Percentiles rank a stretch among this genome's conserved stretches.
phyloP scores from a whole-genome alignment of 345 rosid species.

The Salix arbutifolia region DNA sequence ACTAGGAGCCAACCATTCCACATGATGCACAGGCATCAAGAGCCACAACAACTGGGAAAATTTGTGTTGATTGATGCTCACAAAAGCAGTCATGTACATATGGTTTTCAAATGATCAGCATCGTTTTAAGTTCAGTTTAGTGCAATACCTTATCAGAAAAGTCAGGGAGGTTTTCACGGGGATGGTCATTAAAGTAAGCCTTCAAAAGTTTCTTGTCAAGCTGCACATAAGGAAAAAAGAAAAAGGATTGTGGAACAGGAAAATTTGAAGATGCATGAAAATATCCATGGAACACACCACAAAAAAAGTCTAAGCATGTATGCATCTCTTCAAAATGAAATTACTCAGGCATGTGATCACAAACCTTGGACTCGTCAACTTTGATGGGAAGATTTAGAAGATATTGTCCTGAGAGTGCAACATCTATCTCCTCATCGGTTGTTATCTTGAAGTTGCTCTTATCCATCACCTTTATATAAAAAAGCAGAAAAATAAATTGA shows the following conservation, averaged over 20 bases:
- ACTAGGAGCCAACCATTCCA: background rate
- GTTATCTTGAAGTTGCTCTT: slow-evolving; percentile 90
- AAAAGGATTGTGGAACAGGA: background rate
- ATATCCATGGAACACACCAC: background rate
- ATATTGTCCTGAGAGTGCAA: slow-evolving; percentile 87
- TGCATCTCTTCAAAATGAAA: background rate
- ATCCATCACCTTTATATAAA: slow-evolving; percentile 62
- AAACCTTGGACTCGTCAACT: slow-evolving; percentile 90
- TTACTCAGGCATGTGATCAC: background rate
- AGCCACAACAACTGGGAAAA: background rate
- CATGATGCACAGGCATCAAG: background rate
- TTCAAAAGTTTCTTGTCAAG: slow-evolving; percentile 78
- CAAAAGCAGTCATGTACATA: background rate
- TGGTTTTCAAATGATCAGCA: background rate
- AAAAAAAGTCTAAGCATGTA: background rate
- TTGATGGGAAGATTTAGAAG: slow-evolving; percentile 84
- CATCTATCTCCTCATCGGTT: slow-evolving; percentile 75
- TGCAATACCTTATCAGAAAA: slow-evolving; percentile 74
- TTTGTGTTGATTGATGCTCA: background rate
- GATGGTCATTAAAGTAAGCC: slow-evolving; percentile 66
- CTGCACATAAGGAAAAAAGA: slow-evolving; percentile 43
- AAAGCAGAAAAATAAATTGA: background rate
- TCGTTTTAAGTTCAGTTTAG: slow-evolving; percentile 2
- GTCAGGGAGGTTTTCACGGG: slow-evolving; percentile 63
- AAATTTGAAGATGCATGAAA: background rate